Conservation (phyloP, 495 filamentous ascomycete genomes). For the Poronia punctata region DNA sequence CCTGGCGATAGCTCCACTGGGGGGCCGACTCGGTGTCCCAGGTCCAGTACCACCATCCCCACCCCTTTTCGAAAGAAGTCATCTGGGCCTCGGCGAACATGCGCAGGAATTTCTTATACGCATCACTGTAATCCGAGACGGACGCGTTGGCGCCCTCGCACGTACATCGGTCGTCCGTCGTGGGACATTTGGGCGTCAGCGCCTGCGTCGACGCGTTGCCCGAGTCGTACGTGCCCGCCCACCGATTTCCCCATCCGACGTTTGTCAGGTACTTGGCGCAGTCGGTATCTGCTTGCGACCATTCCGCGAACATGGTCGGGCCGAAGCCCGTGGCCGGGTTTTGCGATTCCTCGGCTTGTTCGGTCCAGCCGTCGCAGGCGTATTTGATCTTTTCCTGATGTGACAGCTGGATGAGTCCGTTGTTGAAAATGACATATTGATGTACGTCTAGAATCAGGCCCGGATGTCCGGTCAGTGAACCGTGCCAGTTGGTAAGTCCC, state of each 20-base stretch:
- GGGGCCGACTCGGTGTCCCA: conserved; percentile 53
- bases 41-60: conserved; percentile 99
- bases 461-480: conserved; percentile 48
- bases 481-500: conserved; percentile 73
- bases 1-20: conserved; percentile 93
- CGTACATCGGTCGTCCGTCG: conserved; percentile 53
- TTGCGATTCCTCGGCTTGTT: conserved; percentile 65
- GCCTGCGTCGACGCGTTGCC: conserved; percentile 48
- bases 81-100: conserved; percentile 96
- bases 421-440: conserved; percentile 88
- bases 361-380: conserved; percentile 78
- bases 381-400: conserved; percentile 73
- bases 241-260: conserved; percentile 79
- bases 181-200: conserved; percentile 64
- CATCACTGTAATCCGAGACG: conserved; percentile 54
- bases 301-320: conserved; percentile 95
- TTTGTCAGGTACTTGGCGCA: conserved; percentile 85
- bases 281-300: conserved; percentile 96
- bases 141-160: conserved; percentile 73
- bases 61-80: conserved; percentile 78
- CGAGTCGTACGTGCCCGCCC: conserved; percentile 70
- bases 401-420: conserved; percentile 60
- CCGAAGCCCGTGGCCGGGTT: conserved; percentile 77
- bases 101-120: conserved; percentile 79
- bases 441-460: conserved; percentile 81